A percentile compares a stretch with the other conserved stretches of the same genome.
These are phyloP conservation scores for Trichoderma erinaceum DNA, from an alignment of 495 filamentous ascomycete species.

Conservation along the genomic window DNA sequence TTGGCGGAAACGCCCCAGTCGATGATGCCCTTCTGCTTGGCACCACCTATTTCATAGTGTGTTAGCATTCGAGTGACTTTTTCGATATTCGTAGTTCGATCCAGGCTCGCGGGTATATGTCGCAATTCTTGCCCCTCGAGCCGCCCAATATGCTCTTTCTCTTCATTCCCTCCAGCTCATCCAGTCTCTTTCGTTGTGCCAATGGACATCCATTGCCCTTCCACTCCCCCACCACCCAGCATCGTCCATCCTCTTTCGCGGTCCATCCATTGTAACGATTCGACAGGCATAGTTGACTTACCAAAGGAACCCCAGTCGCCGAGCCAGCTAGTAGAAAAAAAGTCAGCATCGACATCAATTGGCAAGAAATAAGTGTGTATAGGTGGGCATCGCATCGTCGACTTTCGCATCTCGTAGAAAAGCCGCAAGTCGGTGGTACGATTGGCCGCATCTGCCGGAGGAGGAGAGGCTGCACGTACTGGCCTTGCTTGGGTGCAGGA, in stretches of 20 bases:
- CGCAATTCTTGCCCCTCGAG: background rate
- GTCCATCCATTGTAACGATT: background rate
- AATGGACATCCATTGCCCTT: background rate
- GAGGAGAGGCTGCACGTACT: constrained; percentile 52
- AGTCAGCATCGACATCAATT: constrained; percentile 30
- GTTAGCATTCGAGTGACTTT: constrained; percentile 19
- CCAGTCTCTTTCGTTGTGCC: background rate
- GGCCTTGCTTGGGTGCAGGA: constrained; percentile 17
- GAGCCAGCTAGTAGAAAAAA: constrained; percentile 55
- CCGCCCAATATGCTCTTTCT: no score
- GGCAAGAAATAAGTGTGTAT: background rate
- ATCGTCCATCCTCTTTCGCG: background rate
- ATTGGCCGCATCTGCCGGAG: background rate
- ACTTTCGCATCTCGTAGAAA: constrained; percentile 14
- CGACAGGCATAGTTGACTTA: constrained; percentile 41
- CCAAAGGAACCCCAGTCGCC: constrained; percentile 83
- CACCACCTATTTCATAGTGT: constrained; percentile 28
- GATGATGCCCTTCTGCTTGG: constrained; percentile 53
- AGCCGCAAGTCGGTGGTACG: constrained; percentile 6
- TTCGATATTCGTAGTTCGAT: background rate
- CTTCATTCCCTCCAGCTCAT: background rate
- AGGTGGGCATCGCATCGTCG: background rate
- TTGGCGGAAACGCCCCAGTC: constrained; percentile 47
- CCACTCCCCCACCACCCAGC: background rate
- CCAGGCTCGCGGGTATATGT: background rate